phyloP scores from a whole-genome alignment of 768 basidiomycete genomes.

The Tricholoma terreum region DNA sequence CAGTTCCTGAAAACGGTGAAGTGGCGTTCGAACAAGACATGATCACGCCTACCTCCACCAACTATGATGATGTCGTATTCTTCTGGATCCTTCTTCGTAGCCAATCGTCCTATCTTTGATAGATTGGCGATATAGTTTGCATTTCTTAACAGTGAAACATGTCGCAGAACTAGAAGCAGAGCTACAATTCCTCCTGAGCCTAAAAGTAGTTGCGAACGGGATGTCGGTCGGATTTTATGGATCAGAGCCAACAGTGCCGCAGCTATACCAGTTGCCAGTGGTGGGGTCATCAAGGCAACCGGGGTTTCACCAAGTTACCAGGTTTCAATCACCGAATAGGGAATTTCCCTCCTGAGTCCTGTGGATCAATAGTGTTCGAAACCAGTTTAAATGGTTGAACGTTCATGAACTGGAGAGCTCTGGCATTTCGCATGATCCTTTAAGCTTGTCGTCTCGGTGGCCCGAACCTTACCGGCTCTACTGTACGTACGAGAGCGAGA shows the following conservation, averaged over 20 bases:
- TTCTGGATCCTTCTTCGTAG: conserved; percentile 4
- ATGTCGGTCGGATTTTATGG: conserved; percentile 9
- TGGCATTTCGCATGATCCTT: too few relatives aligned
- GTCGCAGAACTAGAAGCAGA: conserved; percentile 22
- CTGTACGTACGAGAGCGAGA: too few relatives aligned
- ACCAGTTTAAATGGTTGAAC: too few relatives aligned
- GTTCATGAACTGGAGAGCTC: too few relatives aligned
- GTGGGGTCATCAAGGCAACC: too few relatives aligned
- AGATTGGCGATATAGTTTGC: conserved; percentile 25
- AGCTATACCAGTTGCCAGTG: conserved; percentile 1
- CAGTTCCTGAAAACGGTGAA: conserved; percentile 40
- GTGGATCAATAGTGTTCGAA: too few relatives aligned
- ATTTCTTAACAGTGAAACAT: conserved; percentile 15
- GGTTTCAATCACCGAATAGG: too few relatives aligned
- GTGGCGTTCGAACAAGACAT: not conserved
- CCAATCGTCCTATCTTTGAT: conserved; percentile 18
- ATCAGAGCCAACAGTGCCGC: conserved; percentile 2
- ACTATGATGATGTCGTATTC: conserved; percentile 51
- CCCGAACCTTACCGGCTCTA: too few relatives aligned
- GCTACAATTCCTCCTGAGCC: conserved; percentile 19
- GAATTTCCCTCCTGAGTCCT: too few relatives aligned
- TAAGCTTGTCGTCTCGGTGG: too few relatives aligned
- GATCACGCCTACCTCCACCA: conserved; percentile 42
- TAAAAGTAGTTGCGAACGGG: conserved; percentile 10
- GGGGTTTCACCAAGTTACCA: not conserved